Evolutionary conservation across 306 rosid genomes (phyloP).

Genomic region (Hippophae gyantsensis): DNA sequence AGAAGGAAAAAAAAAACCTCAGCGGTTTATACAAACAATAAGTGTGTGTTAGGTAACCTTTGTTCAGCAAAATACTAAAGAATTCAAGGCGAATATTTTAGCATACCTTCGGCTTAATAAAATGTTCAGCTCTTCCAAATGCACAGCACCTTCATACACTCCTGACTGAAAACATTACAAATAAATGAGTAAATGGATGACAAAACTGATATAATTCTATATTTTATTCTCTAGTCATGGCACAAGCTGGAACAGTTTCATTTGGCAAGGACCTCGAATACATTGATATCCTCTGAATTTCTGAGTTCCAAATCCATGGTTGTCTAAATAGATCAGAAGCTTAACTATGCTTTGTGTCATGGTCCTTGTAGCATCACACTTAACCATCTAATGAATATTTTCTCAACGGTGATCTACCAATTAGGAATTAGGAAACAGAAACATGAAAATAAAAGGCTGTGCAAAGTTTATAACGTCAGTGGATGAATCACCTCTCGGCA

Average conservation of each 20-base stretch:
- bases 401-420: neutral
- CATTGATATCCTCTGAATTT: too few species aligned
- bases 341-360: too few species aligned
- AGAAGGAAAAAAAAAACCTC: too few species aligned
- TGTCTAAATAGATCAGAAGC: too few species aligned
- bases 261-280: too few species aligned
- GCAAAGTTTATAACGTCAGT: constrained; percentile 4
- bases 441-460: neutral
- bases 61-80: neutral
- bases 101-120: constrained; percentile 52
- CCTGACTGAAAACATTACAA: constrained; percentile 31
- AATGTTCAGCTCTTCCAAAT: constrained; percentile 60
- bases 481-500: constrained; percentile 57
- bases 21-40: too few species aligned
- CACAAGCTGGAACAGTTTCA: too few species aligned
- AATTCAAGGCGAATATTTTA: neutral
- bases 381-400: too few species aligned
- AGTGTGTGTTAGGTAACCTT: too few species aligned
- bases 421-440: neutral
- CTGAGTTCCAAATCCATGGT: too few species aligned
- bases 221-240: neutral
- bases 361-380: too few species aligned
- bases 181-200: neutral
- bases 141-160: constrained; percentile 58
- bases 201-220: too few species aligned